Evolutionary conservation across 345 rosid species (phyloP).

Genomic region (Cardamine chenopodiifolia): DNA sequence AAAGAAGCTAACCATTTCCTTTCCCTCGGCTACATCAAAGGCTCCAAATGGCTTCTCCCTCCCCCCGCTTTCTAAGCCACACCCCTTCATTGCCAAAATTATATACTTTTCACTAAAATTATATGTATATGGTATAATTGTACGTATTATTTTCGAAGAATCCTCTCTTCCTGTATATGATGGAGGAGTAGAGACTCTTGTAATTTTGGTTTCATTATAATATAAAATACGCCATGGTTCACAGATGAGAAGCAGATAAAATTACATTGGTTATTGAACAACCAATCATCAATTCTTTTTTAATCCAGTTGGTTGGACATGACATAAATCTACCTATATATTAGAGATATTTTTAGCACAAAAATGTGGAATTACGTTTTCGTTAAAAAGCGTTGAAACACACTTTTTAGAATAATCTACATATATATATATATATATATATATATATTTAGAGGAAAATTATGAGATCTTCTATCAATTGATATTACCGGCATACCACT

Average conservation of each 20-base stretch:
- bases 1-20: conserved; percentile 33
- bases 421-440: too few species aligned
- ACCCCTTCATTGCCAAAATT: neutral
- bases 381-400: neutral
- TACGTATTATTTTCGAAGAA: neutral
- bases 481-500: neutral
- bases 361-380: too few species aligned
- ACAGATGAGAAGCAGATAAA: neutral
- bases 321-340: neutral
- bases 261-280: neutral
- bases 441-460: too few species aligned
- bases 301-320: neutral
- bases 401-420: neutral
- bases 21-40: conserved; percentile 40
- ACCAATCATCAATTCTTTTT: neutral
- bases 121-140: neutral
- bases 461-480: neutral
- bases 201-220: conserved; percentile 12
- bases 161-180: conserved; percentile 5
- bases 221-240: neutral
- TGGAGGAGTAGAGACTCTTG: conserved; percentile 16
- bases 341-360: neutral
- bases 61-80: conserved; percentile 37
- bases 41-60: conserved; percentile 45
- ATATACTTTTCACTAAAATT: neutral